These are phyloP conservation scores for Botrytis tulipae DNA, from an alignment of 2,329 filamentous ascomycete genomes.

Conservation along the genomic window DNA sequence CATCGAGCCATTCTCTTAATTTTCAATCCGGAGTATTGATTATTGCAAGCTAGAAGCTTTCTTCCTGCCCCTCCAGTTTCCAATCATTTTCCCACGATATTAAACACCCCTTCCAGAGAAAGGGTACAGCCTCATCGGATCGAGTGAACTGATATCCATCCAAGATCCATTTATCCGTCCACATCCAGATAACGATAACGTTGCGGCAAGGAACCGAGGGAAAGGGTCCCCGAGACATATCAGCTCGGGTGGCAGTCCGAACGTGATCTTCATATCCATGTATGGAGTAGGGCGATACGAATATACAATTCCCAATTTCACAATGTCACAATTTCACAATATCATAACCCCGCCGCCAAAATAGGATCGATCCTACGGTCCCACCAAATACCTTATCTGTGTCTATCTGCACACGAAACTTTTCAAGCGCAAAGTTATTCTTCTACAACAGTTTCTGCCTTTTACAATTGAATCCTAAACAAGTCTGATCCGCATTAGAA, in stretches of 20 bases:
- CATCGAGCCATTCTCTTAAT: not conserved
- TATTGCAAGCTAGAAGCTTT: not conserved
- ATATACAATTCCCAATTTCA: not conserved
- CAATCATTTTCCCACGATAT: not conserved
- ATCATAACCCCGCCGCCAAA: not conserved
- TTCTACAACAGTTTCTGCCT: not conserved
- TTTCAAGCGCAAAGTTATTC: not conserved
- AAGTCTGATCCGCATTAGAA: not conserved
- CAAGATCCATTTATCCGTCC: not conserved
- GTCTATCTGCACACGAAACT: not conserved
- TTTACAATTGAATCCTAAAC: not conserved
- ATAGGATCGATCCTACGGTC: not conserved
- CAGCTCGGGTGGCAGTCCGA: not conserved
- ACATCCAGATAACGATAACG: not conserved
- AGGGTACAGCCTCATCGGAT: not conserved
- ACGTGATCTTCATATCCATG: not conserved
- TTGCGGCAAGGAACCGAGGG: not conserved
- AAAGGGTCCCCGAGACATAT: not conserved
- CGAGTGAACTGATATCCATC: not conserved
- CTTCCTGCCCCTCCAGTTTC: not conserved
- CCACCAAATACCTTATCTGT: not conserved
- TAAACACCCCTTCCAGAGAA: not conserved
- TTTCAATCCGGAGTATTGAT: not conserved
- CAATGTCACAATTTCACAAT: not conserved
- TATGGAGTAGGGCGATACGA: not conserved